Base-by-base conservation (phyloP, 2,329 filamentous ascomycete genomes). In the Tothia fuscella region DNA sequence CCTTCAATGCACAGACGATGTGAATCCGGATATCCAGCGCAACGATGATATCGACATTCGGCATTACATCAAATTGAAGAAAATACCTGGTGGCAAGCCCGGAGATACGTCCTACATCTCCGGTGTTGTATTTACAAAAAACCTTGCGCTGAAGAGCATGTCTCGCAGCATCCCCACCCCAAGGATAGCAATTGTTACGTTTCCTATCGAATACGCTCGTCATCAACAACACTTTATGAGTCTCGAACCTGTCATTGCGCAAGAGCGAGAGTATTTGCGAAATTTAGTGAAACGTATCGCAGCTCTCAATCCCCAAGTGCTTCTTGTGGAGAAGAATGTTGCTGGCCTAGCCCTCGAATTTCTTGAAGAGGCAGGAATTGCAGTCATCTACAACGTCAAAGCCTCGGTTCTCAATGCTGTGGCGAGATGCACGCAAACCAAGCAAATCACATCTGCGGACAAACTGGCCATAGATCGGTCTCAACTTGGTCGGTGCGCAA, bases 141-240 rank as follows among this genome's bases (percentile, higher is more conserved):
- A 98, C 49, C 67, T 98, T 38, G 91, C 93, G 0, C 66, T 96
- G 40, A 98, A 98, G 58, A 93, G 82, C 60, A 98, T 98, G 91
- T 80, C 84, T 14, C 76, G 91, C 44, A 84, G 78, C 48, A 91
- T 96, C 47, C 61, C 72, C 10, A 80, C 84, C 42, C 91, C 91
- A 3, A 79, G 86, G 24, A 91, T 98, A 47, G 72, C 94, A 37
- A 85, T 98, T 48, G 80, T 98, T 44, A 89, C 87, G 0, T 98
- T 98, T 55, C 80, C 91, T 0, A 85, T 98, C 44, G 91, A 98
- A 57, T 98, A 98, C 59, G 85, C 93, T 45, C 78, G 91, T 29
- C 87, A 95, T 51, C 80, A 89, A 55, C 76, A 85, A 48, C 88
- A 96, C 57, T 96, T 98, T 58, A 95, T 98, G 88, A 98, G 91